Base-by-base conservation (phyloP, 768 basidiomycete species). In the Trametopsis cervina region DNA sequence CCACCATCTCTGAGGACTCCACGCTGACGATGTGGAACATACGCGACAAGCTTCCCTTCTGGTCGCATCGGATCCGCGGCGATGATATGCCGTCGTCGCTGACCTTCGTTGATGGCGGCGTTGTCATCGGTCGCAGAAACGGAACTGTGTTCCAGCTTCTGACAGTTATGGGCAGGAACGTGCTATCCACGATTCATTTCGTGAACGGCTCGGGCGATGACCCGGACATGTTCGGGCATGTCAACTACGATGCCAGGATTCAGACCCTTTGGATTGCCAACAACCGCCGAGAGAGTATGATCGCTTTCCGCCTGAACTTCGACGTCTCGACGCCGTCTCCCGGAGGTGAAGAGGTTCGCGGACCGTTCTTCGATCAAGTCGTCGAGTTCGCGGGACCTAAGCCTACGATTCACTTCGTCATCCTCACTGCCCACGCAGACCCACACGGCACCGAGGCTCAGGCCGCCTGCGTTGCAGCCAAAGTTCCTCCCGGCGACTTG, bases 231-330 rank as follows among this genome's bases (percentile, higher is more conserved):
- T 92, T 89, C 62, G 87, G 89, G 12, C 89, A 92, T 58, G 79
- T 85, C 54, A 83, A 78, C 58, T 92, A 92, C 60, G 89, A 92
- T 66, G 74, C 85, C 0, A 72, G 86, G 39, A 90, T 91, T 51
- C 85, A 86, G 67, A 90, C 87, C 0, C 70, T 92, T 24, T 92
- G 89, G 89, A 75, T 91, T 17, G 89, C 89, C 45, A 90, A 90
- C 61, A 87, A 80, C 63, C 80, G 85, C 39, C 77, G 89, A 20
- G 86, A 89, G 51, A 90, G 88, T 63, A 73, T 92, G 68, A 78
- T 92, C 27, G 89, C 87, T 12, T 72, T 89, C 60, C 86, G 81
- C 63, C 73, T 90, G 49, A 77, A 77, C 46, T 74, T 86, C 50
- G 85, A 89, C 44, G 60, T 66, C 27, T 71, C 78, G 21, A 72